Percentiles rank a stretch among this genome's conserved stretches.
phyloP scores from a whole-genome alignment of 495 filamentous ascomycete genomes.

The Aspergillus diversus region DNA sequence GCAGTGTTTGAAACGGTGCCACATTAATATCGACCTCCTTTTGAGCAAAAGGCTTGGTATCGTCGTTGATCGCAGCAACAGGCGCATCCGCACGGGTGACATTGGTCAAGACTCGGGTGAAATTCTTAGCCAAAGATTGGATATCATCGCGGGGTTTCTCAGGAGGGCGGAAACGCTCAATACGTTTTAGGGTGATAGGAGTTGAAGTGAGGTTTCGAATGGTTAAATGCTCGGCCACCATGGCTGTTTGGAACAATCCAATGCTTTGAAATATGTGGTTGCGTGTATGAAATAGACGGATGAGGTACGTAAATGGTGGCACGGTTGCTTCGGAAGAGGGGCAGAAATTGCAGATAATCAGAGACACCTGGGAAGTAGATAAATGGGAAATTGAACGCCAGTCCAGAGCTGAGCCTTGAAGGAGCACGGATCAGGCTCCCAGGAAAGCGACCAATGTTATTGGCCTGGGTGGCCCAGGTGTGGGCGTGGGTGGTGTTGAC shows the following conservation, averaged over 20 bases:
- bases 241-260: conserved; percentile 22
- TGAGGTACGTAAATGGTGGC: not conserved
- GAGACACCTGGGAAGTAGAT: not conserved
- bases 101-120: conserved; percentile 55
- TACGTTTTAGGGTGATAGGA: conserved; percentile 68
- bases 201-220: conserved; percentile 87
- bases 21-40: conserved; percentile 60
- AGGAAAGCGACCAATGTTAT: conserved; percentile 18
- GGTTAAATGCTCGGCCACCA: conserved; percentile 59
- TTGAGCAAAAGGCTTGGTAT: conserved; percentile 57
- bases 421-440: conserved; percentile 13
- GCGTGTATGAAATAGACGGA: not conserved
- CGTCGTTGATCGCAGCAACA: conserved; percentile 48
- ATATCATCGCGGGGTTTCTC: conserved; percentile 51
- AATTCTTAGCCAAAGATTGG: conserved; percentile 47
- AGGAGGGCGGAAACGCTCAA: conserved; percentile 71
- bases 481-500: conserved; percentile 5
- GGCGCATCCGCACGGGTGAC: conserved; percentile 42
- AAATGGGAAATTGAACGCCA: not conserved
- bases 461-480: conserved; percentile 16
- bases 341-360: not conserved
- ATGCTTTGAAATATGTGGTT: not conserved
- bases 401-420: conserved; percentile 9
- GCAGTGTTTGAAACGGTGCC: conserved; percentile 58
- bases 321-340: not conserved